Conservation (phyloP, 1,284 basidiomycete genomes). For the Acaromyces ingoldii region DNA sequence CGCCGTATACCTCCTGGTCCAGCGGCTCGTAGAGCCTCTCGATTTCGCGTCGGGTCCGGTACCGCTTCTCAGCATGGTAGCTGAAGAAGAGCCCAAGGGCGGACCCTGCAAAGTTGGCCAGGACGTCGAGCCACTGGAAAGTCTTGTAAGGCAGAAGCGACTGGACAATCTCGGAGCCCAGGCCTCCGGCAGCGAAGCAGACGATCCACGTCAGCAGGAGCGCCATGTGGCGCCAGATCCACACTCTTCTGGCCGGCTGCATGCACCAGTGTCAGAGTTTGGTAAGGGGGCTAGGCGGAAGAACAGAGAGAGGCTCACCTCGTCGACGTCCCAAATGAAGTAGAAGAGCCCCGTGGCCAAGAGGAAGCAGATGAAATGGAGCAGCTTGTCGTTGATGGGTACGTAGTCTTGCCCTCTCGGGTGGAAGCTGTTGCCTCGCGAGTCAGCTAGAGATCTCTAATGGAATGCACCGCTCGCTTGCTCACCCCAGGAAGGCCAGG, state of each 20-base stretch:
- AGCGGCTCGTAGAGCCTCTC: constrained; percentile 39
- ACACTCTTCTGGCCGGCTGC: constrained; percentile 56
- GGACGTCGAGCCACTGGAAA: constrained; percentile 71
- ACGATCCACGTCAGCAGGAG: constrained; percentile 64
- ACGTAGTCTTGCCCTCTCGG: constrained; percentile 51
- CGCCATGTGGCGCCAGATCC: constrained; percentile 75
- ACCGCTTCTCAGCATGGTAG: constrained; percentile 30
- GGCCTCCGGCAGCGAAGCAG: constrained; percentile 58
- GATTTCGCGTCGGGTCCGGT: constrained; percentile 27
- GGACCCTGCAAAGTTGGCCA: constrained; percentile 76
- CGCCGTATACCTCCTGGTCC: constrained; percentile 14
- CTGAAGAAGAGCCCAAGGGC: constrained; percentile 62
- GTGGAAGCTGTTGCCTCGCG: constrained; percentile 26
- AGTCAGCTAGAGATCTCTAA: background rate
- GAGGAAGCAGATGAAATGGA: constrained; percentile 76
- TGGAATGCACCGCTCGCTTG: background rate
- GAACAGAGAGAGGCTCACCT: constrained; percentile 57
- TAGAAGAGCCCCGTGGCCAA: constrained; percentile 73
- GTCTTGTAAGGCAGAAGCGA: constrained; percentile 74
- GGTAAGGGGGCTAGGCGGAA: background rate
- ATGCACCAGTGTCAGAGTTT: no score
- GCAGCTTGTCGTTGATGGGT: constrained; percentile 73
- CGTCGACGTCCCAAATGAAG: constrained; percentile 79
- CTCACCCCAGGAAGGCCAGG: constrained; percentile 37
- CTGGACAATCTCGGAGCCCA: constrained; percentile 80